Percentiles rank a stretch among this genome's conserved stretches.
phyloP scores from a whole-genome alignment of 148 eudicot species.

The Cornus suecica region DNA sequence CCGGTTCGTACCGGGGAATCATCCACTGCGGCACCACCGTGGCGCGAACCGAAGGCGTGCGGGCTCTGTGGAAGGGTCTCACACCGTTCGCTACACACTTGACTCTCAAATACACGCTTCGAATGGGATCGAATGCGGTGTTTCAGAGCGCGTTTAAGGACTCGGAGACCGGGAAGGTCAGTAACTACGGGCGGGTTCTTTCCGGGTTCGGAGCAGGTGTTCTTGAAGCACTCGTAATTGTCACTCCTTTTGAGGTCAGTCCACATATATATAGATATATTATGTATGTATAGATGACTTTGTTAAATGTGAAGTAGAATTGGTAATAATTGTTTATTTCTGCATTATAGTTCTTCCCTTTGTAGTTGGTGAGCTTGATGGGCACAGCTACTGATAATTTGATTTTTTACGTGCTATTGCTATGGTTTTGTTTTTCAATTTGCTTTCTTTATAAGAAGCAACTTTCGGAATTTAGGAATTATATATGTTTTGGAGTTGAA shows the following conservation, averaged over 20 bases:
- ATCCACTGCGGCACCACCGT: slow-evolving; percentile 69
- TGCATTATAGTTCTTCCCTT: neutral
- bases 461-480: neutral
- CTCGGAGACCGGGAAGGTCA: slow-evolving; percentile 52
- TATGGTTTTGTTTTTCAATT: neutral
- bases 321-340: neutral
- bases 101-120: slow-evolving; percentile 73
- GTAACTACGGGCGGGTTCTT: slow-evolving; percentile 43
- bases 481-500: neutral
- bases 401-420: neutral
- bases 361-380: neutral
- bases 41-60: slow-evolving; percentile 56
- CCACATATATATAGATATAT: too few relatives aligned
- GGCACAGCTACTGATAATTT: neutral
- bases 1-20: slow-evolving; percentile 69
- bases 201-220: slow-evolving; percentile 94
- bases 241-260: slow-evolving; percentile 88
- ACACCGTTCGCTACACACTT: slow-evolving; percentile 87
- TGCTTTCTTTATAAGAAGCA: neutral
- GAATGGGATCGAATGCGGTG: slow-evolving; percentile 89
- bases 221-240: slow-evolving; percentile 87
- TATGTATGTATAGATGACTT: too few relatives aligned
- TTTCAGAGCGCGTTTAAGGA: slow-evolving; percentile 74
- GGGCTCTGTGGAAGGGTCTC: slow-evolving; percentile 88
- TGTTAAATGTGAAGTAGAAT: neutral